These are phyloP conservation scores for Aureobasidium sp. DNA, from an alignment of 2,329 filamentous ascomycete genomes.

Conservation along the genomic window DNA sequence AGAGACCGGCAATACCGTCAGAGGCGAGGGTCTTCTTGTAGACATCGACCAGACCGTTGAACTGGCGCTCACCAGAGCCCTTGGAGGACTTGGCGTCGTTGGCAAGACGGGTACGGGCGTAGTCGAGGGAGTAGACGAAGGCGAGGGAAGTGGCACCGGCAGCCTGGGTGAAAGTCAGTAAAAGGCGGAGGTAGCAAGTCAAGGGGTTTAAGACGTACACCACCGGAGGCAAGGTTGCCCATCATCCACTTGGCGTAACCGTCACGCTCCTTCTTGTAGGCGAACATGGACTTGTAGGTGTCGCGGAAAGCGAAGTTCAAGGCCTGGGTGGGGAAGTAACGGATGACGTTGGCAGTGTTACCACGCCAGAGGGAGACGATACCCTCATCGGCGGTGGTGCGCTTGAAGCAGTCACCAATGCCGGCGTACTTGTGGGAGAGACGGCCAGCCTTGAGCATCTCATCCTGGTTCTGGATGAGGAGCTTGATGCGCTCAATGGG, in stretches of 20 bases:
- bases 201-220: conserved; percentile 58
- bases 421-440: conserved; percentile 95
- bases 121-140: conserved; percentile 99
- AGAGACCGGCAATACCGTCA: conserved; percentile 98
- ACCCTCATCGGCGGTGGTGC: conserved; percentile 87
- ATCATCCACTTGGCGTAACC: conserved; percentile 98
- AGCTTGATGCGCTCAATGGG: conserved; percentile 99
- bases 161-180: conserved; percentile 47
- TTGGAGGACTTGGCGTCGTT: conserved; percentile 98
- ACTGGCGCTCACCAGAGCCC: conserved; percentile 88
- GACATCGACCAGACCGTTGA: conserved; percentile 99
- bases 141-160: conserved; percentile 99
- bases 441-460: conserved; percentile 99
- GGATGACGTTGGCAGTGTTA: conserved; percentile 99
- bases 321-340: conserved; percentile 99
- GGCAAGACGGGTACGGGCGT: conserved; percentile 99
- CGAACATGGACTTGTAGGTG: conserved; percentile 99
- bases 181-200: background rate
- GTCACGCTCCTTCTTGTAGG: conserved; percentile 99
- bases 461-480: conserved; percentile 99
- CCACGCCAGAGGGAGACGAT: conserved; percentile 94
- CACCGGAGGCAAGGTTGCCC: conserved; percentile 99
- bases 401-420: conserved; percentile 91
- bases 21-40: conserved; percentile 99
- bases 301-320: conserved; percentile 99